Evolutionary conservation across 225 moss, liverwort and hornwort genomes (phyloP).

Genomic region (Bryum argenteum): DNA sequence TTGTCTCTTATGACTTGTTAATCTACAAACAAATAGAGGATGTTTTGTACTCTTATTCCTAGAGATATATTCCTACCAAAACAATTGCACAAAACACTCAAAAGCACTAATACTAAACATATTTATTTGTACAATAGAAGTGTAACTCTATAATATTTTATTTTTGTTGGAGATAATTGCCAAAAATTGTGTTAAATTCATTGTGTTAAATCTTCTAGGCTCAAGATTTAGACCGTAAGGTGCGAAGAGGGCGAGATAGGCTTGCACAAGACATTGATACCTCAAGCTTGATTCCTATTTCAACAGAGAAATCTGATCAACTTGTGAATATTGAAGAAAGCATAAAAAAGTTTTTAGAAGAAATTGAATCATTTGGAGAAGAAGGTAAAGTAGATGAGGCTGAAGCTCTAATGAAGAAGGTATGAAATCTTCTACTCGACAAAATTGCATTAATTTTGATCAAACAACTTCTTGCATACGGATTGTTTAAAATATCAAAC

Average conservation of each 20-base stretch:
- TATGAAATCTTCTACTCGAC: background rate
- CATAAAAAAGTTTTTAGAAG: slow-evolving; percentile 84
- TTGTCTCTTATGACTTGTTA: too few species aligned
- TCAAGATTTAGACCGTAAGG: slow-evolving; percentile 93
- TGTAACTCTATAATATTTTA: too few species aligned
- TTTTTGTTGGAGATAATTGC: too few species aligned
- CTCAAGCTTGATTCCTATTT: slow-evolving; percentile 64
- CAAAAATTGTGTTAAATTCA: too few species aligned
- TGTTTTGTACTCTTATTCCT: background rate
- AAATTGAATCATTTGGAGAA: slow-evolving; percentile 87
- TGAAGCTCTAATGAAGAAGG: slow-evolving; percentile 93
- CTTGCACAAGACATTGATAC: slow-evolving; percentile 87
- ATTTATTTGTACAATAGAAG: too few species aligned
- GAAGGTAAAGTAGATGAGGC: slow-evolving; percentile 91
- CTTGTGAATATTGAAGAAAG: slow-evolving; percentile 89
- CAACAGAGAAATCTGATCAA: slow-evolving; percentile 80
- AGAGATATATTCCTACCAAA: background rate
- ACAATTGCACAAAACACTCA: too few species aligned
- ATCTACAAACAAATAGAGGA: background rate
- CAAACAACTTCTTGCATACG: fast-evolving
- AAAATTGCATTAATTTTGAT: too few species aligned
- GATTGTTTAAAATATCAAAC: too few species aligned
- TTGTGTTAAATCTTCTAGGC: slow-evolving; percentile 34
- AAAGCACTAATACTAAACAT: background rate
- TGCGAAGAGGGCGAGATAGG: slow-evolving; percentile 81